Evolutionary conservation across 2,329 filamentous ascomycete genomes (phyloP), one percentile per base, ranked within the genome.

Genomic region (Trichoderma afroharzianum): DNA sequence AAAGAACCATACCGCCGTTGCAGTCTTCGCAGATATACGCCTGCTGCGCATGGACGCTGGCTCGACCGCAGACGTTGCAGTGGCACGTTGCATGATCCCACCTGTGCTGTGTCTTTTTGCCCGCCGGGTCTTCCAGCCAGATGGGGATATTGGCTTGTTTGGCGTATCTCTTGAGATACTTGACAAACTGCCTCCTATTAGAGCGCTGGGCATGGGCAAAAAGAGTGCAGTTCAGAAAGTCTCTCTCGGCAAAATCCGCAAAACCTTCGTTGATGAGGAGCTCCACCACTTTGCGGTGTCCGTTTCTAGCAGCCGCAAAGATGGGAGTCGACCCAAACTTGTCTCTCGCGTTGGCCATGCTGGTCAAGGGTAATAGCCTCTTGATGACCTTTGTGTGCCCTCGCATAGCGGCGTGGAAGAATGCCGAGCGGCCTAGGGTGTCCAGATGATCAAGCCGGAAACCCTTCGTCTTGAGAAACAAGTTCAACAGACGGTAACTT

Each of bases 361-460:
- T 55, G 36, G 57, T 68, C 47, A 59, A 15, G 9, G 69, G 63
- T 4, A 73, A 59, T 43, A 73, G 11, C 7, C 4, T n/a, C 28
- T 64, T n/a, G 12, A 73, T 24, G 3, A 71, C 59, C 6, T 59
- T 59, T 3, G 18, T n/a, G 24, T 72, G 70, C 11, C 72, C 72
- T 30, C 72, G 58, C 69, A 72, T 63, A 4, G 72, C 72, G 6
- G 72, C 72, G 11, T 71, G 70, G 53, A 73, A 73, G 63, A 73
- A 33, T 24, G 59, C 24, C 33, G 72, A 68, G 8, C 72, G 69
- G 36, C 63, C 72, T 3, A 36, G 18, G n/a, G 28, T 71, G 15
- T 73, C 70, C 8, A 68, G 30, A 6, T 59, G 24, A 8, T 73
- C 69, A 18, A 69, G 36, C 4, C 69, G 47, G 18, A 73, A 71